Evolutionary conservation across 768 basidiomycete genomes (phyloP), one percentile per base, ranked within the genome.

Genomic region (Auriscalpium vulgare): DNA sequence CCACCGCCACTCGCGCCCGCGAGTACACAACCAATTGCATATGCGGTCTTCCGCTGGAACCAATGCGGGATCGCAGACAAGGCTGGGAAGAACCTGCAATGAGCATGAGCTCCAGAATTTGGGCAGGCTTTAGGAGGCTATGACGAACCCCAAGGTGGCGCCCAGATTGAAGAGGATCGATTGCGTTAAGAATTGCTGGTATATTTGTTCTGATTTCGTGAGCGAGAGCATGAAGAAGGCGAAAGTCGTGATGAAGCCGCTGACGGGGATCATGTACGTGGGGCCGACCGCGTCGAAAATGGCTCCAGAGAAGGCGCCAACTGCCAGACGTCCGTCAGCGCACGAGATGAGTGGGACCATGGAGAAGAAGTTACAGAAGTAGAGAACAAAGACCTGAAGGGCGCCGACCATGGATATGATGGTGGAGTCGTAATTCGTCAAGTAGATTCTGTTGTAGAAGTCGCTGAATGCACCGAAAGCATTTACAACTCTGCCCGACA

Each of bases 1-100:
- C 78, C 80, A 23, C 81, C 80, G 36, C 78, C 40, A 37, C 78
- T 77, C 35, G 64, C 55, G 8, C 75, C 75, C 23, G 70, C 64
- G 0, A 70, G 66, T 21, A 71, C 66, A 17, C 75, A 44, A 5
- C 74, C 74, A 19, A 72, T 68, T 0, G 73, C 76, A 19, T 73
- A 61, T 2, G 68, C 68, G 8, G 74, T 63, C 14, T 66, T 62
- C 6, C 58, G 58, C 13, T 65, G 64, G 69, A 77, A 75, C 64
- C 68, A 69, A 58, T 75, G 74, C 1, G 69, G 61, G 2, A 68
- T 56, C 4, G 71, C 63, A 1, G 67, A 65, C 11, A 72, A 47
- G 1, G 70, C 57, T 0, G 72, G 73, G 29, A 66, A 60, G 66
- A 71, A 74, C 6, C 71, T 64, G 38, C 29, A 21, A 21, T 21